These are phyloP conservation scores for Astrothelium macrocarpum DNA, from an alignment of 495 filamentous ascomycete genomes.

Conservation along the genomic window DNA sequence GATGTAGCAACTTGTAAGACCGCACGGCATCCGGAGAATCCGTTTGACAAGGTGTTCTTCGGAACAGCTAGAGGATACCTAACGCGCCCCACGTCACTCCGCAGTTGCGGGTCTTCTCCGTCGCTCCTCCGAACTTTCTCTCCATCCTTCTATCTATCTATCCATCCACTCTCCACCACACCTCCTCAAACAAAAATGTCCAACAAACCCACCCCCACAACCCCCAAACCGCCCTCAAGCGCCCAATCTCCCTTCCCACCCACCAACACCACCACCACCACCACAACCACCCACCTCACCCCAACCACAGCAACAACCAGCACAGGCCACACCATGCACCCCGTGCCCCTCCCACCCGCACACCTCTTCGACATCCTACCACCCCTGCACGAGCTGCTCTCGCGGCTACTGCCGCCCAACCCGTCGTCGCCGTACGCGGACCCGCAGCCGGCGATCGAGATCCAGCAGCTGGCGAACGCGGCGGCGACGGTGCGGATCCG, in stretches of 20 bases:
- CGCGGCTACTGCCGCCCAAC: conserved; percentile 50
- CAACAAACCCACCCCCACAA: conserved; percentile 30
- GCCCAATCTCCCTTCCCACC: conserved; percentile 22
- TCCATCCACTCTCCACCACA: too few relatives aligned
- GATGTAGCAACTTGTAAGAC: background rate
- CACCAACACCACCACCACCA: conserved; percentile 40
- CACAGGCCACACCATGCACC: conserved; percentile 44
- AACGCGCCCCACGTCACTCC: too few relatives aligned
- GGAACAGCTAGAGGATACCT: too few relatives aligned
- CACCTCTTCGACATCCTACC: conserved; percentile 76
- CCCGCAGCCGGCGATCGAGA: conserved; percentile 42
- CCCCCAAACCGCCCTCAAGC: conserved; percentile 18
- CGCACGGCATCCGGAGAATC: background rate
- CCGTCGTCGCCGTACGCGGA: conserved; percentile 21
- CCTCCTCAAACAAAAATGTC: too few relatives aligned
- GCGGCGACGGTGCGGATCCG: conserved; percentile 67
- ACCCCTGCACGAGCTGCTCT: conserved; percentile 64
- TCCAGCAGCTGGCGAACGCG: conserved; percentile 68
- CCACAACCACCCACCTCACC: conserved; percentile 27
- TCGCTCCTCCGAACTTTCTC: background rate
- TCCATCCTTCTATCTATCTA: conserved; percentile 26
- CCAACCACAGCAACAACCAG: conserved; percentile 16
- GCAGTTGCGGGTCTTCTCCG: too few relatives aligned
- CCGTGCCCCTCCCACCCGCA: conserved; percentile 38
- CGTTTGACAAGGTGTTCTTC: background rate